phyloP scores from a whole-genome alignment of 805 yeast genomes.

The Lachancea lanzarotensis region DNA sequence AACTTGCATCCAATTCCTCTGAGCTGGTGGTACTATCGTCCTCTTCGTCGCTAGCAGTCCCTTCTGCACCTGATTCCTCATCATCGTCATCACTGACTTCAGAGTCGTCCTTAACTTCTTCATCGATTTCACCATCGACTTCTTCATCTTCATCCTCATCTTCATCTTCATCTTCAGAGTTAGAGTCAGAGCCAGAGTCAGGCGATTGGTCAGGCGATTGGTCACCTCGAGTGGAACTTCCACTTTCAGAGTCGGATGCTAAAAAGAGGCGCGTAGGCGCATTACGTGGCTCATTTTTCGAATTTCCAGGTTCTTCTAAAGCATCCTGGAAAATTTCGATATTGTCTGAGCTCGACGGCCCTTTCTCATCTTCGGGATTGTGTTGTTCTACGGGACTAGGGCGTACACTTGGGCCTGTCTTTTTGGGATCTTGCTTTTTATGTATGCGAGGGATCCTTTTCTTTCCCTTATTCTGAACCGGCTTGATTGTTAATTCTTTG shows the following conservation, averaged over 20 bases:
- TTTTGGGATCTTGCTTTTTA: too few relatives aligned
- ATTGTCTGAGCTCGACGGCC: not conserved
- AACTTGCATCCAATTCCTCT: not conserved
- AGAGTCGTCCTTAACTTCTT: not conserved
- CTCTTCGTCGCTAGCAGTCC: too few relatives aligned
- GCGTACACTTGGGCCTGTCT: too few relatives aligned
- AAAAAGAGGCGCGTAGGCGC: not conserved
- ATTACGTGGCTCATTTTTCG: not conserved
- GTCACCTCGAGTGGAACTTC: not conserved
- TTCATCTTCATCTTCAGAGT: not conserved
- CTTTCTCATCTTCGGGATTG: too few relatives aligned
- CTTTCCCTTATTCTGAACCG: not conserved
- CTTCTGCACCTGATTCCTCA: conserved; percentile 5
- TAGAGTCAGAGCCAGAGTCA: too few relatives aligned
- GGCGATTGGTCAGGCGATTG: too few relatives aligned
- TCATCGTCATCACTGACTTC: conserved; percentile 6
- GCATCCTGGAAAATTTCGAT: conserved; percentile 2
- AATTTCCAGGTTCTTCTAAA: not conserved
- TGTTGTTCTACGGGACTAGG: too few relatives aligned
- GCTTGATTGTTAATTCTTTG: conserved; percentile 9
- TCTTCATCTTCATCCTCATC: not conserved
- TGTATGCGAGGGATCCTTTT: not conserved
- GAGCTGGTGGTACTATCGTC: not conserved
- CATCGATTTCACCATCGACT: not conserved
- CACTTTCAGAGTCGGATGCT: not conserved